These are phyloP conservation scores for Globisporangium okanoganense DNA, from an alignment of 352 stramenopile species.

Conservation along the genomic window DNA sequence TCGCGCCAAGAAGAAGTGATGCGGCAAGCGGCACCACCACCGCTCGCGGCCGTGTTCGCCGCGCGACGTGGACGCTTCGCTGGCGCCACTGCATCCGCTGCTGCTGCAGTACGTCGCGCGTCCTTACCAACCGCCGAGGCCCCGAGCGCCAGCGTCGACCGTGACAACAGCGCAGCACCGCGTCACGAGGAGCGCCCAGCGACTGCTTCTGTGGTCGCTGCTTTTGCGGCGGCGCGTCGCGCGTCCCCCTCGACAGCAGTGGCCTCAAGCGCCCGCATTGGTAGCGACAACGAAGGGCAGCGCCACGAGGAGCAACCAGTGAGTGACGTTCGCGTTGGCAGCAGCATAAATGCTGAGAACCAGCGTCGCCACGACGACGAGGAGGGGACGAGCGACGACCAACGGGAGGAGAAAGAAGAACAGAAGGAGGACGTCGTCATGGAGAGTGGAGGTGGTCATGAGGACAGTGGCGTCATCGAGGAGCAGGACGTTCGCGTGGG, in stretches of 20 bases:
- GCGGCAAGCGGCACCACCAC: neutral
- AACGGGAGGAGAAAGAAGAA: neutral
- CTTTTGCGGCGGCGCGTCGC: neutral
- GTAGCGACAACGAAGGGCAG: neutral
- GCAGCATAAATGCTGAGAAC: neutral
- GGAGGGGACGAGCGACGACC: neutral
- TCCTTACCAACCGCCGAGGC: neutral
- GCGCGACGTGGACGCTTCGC: neutral
- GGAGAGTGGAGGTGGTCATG: neutral
- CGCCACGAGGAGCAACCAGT: neutral
- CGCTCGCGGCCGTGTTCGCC: neutral
- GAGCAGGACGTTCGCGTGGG: neutral
- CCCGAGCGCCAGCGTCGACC: neutral
- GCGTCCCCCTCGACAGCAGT: neutral
- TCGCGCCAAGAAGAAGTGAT: too few relatives aligned
- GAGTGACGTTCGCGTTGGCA: neutral
- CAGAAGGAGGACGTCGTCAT: neutral
- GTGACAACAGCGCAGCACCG: neutral
- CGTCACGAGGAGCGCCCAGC: neutral
- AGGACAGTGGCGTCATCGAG: neutral
- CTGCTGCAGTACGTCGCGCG: neutral
- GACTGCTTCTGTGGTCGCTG: neutral
- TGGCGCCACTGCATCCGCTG: neutral
- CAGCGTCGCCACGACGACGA: neutral
- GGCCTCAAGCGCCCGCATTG: neutral